Conservation (phyloP, 208 protist genomes). For the Leptomonas pyrrhocoris region DNA sequence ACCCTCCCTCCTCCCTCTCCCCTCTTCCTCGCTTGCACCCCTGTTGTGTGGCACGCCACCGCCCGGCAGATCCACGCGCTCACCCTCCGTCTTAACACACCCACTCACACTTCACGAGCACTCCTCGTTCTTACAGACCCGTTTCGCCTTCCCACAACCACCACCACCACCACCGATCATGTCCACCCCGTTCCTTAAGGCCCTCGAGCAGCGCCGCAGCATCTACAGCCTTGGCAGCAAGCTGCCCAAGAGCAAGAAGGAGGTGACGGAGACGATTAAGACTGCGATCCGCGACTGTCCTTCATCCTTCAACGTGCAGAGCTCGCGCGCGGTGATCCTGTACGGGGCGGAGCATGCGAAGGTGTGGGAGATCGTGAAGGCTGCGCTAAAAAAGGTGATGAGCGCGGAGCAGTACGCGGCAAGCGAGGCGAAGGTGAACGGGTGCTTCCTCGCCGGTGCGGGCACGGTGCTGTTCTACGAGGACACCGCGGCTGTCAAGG, state of each 20-base stretch:
- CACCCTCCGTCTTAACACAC: background rate
- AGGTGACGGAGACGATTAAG: constrained; percentile 40
- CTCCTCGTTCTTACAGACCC: too few relatives aligned
- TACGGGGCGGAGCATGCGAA: constrained; percentile 46
- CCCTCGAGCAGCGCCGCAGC: constrained; percentile 31
- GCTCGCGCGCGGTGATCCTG: constrained; percentile 51
- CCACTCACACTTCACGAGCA: background rate
- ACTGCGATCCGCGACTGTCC: constrained; percentile 36
- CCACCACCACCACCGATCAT: constrained; percentile 1
- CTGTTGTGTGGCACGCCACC: background rate
- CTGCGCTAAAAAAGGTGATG: constrained; percentile 24
- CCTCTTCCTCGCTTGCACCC: background rate
- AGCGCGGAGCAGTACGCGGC: constrained; percentile 21
- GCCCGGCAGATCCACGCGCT: background rate
- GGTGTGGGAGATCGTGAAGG: constrained; percentile 44
- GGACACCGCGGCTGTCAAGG: constrained; percentile 19
- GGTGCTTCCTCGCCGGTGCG: constrained; percentile 33
- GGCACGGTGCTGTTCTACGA: constrained; percentile 52
- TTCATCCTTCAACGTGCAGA: constrained; percentile 56
- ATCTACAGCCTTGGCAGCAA: constrained; percentile 40
- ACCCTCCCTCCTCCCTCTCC: background rate
- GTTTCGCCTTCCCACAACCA: constrained; percentile 1
- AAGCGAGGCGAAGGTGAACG: constrained; percentile 41
- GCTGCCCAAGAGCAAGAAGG: constrained; percentile 34
- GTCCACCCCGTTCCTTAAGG: constrained; percentile 14